A percentile compares a stretch with the other conserved stretches of the same genome.
phyloP scores from a whole-genome alignment of 768 basidiomycete species.

The Coprinellus micaceus region DNA sequence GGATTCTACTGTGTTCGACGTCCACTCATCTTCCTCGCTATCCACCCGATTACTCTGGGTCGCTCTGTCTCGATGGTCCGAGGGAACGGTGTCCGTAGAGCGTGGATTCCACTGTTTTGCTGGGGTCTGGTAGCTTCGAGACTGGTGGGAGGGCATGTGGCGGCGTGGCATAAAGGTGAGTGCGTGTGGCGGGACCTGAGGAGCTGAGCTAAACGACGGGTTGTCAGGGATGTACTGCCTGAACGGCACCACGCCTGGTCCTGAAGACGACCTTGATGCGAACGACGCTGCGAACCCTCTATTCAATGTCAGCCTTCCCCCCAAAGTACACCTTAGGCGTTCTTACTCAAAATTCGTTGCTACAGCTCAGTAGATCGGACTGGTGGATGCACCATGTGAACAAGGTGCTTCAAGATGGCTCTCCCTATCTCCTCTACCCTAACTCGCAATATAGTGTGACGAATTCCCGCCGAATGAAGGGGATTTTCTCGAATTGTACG shows the following conservation, averaged over 20 bases:
- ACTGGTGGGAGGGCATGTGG: slow-evolving; percentile 1
- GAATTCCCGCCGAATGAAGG: slow-evolving; percentile 41
- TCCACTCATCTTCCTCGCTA: too few species aligned
- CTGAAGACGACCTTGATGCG: slow-evolving; percentile 27
- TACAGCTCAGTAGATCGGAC: slow-evolving; percentile 29
- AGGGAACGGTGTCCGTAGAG: too few species aligned
- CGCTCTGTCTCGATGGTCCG: too few species aligned
- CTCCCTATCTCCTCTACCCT: background rate
- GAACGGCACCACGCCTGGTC: slow-evolving; percentile 29
- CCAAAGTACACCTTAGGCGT: background rate
- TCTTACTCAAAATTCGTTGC: background rate
- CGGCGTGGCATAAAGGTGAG: slow-evolving; percentile 12
- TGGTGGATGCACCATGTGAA: slow-evolving; percentile 44
- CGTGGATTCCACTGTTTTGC: too few species aligned
- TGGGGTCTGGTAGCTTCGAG: too few species aligned
- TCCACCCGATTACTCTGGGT: too few species aligned
- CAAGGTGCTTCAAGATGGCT: background rate
- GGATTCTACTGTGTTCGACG: too few species aligned
- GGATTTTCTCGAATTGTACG: slow-evolving; percentile 41
- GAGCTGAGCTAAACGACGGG: background rate
- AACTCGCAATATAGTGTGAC: slow-evolving; percentile 32
- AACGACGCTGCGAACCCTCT: slow-evolving; percentile 32
- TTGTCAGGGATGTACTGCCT: slow-evolving; percentile 33
- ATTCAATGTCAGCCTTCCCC: slow-evolving; percentile 23
- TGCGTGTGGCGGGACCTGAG: background rate